These are phyloP conservation scores for Rhipidocladum racemiflorum DNA, from an alignment of 176 grass and related monocot species.

Conservation along the genomic window DNA sequence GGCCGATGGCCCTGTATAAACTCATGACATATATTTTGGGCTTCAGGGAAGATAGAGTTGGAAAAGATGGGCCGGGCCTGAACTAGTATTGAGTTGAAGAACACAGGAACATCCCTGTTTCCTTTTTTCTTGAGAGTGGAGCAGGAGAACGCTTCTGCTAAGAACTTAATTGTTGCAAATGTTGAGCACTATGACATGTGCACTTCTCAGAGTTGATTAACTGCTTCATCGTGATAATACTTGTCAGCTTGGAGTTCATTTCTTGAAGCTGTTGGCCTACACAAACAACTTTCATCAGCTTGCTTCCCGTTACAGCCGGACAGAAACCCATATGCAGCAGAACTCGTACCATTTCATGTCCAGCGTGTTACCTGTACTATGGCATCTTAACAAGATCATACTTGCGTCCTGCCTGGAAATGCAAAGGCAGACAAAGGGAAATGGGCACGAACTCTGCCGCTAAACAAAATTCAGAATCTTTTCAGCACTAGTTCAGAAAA, in stretches of 20 bases:
- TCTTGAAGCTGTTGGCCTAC: not conserved
- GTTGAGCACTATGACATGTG: not conserved
- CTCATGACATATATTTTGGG: not conserved
- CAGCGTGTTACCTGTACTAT: not conserved
- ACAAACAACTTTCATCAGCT: not conserved
- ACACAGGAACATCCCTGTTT: not conserved
- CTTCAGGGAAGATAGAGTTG: not conserved
- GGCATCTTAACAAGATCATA: not conserved
- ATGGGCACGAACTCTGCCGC: slow-evolving; percentile 4
- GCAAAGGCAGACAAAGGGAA: not conserved
- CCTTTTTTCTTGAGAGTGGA: not conserved
- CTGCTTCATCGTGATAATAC: not conserved
- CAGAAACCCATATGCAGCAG: not conserved
- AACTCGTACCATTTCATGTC: not conserved
- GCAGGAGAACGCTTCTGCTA: not conserved
- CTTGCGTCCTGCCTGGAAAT: not conserved
- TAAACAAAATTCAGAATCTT: not conserved
- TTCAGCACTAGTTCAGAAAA: not conserved
- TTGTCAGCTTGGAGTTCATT: not conserved
- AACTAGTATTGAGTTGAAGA: not conserved
- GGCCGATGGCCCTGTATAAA: not conserved
- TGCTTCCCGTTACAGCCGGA: not conserved
- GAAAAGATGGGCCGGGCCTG: not conserved
- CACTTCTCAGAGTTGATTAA: not conserved
- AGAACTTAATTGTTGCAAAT: not conserved